phyloP scores from a whole-genome alignment of 1,139 yeast genomes.

The Blastobotrys proliferans region DNA sequence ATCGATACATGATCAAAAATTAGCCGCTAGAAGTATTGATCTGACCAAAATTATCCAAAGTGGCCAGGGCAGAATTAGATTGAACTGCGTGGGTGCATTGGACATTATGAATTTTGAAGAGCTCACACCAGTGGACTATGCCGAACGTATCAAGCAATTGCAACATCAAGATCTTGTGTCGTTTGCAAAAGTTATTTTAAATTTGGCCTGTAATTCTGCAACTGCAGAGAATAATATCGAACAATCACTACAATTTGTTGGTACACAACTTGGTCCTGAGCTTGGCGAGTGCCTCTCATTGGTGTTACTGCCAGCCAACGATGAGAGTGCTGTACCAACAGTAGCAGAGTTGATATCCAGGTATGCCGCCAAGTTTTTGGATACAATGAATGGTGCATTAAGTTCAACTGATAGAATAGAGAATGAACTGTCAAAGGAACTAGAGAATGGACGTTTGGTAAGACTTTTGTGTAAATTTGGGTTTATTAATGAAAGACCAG shows the following conservation, averaged over 20 bases:
- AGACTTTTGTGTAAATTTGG: slow-evolving; percentile 78
- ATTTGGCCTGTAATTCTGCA: slow-evolving; percentile 42
- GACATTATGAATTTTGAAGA: slow-evolving; percentile 57
- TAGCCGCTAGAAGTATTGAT: slow-evolving; percentile 62
- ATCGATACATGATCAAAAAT: slow-evolving; percentile 55
- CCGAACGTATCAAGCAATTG: slow-evolving; percentile 20
- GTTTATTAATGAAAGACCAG: slow-evolving; percentile 74
- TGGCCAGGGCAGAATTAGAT: slow-evolving; percentile 61
- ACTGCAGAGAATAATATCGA: slow-evolving; percentile 24
- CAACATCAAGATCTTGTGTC: slow-evolving; percentile 52
- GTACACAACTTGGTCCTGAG: slow-evolving; percentile 16
- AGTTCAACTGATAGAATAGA: slow-evolving; percentile 63
- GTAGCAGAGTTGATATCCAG: slow-evolving; percentile 18
- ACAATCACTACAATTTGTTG: slow-evolving; percentile 9
- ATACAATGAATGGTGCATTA: slow-evolving; percentile 47
- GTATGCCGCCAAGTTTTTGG: slow-evolving; percentile 27
- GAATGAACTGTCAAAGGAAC: slow-evolving; percentile 60
- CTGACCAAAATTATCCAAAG: slow-evolving; percentile 71
- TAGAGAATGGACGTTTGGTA: slow-evolving; percentile 85
- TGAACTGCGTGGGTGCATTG: slow-evolving; percentile 66
- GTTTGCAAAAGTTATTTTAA: slow-evolving; percentile 58
- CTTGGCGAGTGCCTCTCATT: slow-evolving; percentile 20
- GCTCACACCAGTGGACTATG: background rate
- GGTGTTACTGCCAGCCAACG: background rate
- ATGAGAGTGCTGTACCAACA: slow-evolving; percentile 8